Percentiles rank a stretch among this genome's conserved stretches.
Conservation (phyloP, 2,329 filamentous ascomycete genomes). For the Monilinia laxa region DNA sequence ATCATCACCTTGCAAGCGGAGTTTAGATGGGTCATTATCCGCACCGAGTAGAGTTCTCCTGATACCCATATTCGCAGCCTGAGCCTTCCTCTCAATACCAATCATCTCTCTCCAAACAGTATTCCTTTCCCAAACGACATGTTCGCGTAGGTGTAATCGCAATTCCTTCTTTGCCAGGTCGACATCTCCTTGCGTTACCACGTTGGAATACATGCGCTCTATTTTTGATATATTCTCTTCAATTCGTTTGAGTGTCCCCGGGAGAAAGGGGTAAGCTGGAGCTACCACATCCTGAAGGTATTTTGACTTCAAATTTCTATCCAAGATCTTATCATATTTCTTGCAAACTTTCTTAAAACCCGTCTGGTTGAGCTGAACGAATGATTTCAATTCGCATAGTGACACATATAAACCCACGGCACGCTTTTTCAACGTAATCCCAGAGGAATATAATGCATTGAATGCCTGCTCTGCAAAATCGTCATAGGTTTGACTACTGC, state of each 20-base stretch:
- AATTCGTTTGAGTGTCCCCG: constrained; percentile 67
- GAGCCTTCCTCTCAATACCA: constrained; percentile 90
- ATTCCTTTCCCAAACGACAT: constrained; percentile 98
- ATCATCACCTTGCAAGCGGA: constrained; percentile 82
- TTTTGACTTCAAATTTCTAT: constrained; percentile 72
- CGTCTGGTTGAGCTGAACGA: constrained; percentile 92
- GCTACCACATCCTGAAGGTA: constrained; percentile 77
- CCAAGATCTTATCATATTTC: constrained; percentile 96
- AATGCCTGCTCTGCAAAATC: constrained; percentile 75
- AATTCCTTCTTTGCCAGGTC: constrained; percentile 78
- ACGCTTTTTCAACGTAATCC: constrained; percentile 89
- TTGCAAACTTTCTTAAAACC: constrained; percentile 96
- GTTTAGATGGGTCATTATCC: constrained; percentile 64
- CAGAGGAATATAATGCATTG: constrained; percentile 65
- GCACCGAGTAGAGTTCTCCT: constrained; percentile 75
- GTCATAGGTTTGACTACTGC: constrained; percentile 67
- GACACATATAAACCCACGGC: constrained; percentile 85
- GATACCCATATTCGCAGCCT: constrained; percentile 86
- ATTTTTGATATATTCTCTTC: constrained; percentile 71
- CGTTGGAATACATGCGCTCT: constrained; percentile 75
- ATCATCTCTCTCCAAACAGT: constrained; percentile 99
- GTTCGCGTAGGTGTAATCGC: constrained; percentile 85
- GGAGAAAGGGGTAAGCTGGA: constrained; percentile 76
- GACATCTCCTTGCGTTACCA: constrained; percentile 80
- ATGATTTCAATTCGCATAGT: constrained; percentile 93